Evolutionary conservation across 495 filamentous ascomycete genomes (phyloP).

Genomic region (Schizothecium vesticola): DNA sequence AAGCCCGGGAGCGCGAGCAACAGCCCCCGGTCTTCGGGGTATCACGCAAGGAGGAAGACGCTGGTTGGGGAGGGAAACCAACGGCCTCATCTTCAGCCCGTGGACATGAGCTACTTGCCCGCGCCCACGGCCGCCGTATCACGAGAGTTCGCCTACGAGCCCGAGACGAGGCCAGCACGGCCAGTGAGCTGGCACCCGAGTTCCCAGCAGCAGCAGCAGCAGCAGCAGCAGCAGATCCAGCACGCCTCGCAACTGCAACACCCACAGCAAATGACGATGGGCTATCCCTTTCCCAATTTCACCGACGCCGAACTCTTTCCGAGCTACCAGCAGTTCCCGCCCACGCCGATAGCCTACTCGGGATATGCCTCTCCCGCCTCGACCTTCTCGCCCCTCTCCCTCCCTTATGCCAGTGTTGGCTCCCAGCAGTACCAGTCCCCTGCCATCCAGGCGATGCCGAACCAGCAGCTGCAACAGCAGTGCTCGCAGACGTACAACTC

Average conservation of each 20-base stretch:
- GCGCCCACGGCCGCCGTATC: conserved; percentile 24
- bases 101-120: conserved; percentile 33
- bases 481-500: not conserved
- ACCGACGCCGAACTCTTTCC: conserved; percentile 34
- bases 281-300: conserved; percentile 28
- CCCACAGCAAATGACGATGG: conserved; percentile 26
- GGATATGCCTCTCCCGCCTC: conserved; percentile 43
- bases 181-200: conserved; percentile 71
- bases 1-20: conserved; percentile 67
- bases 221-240: not conserved
- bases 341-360: conserved; percentile 39
- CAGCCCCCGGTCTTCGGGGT: conserved; percentile 52
- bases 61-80: conserved; percentile 47
- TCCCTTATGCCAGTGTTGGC: conserved; percentile 26
- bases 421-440: conserved; percentile 22
- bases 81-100: conserved; percentile 30
- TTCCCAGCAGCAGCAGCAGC: conserved; percentile 31
- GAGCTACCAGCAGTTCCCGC: conserved; percentile 36
- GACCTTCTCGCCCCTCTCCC: conserved; percentile 37
- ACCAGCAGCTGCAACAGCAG: conserved; percentile 2
- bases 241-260: conserved; percentile 3
- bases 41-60: conserved; percentile 48
- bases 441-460: conserved; percentile 2
- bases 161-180: conserved; percentile 34
- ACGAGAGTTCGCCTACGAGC: conserved; percentile 29